phyloP scores from a whole-genome alignment of 2,329 filamentous ascomycete genomes.

The Xylaria polymorpha region DNA sequence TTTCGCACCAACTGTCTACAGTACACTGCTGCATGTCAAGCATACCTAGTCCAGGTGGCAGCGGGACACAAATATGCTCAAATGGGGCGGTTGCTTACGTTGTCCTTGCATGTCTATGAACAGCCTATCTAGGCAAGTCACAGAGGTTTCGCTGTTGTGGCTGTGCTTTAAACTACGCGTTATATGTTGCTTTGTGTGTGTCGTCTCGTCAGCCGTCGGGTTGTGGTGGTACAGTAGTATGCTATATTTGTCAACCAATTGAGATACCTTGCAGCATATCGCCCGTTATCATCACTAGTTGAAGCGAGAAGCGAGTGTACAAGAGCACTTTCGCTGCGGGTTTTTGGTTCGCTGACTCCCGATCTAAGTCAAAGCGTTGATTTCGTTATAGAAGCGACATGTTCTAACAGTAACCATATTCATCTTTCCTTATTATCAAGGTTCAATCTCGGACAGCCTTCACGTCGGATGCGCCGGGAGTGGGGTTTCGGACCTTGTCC shows the following conservation, averaged over 20 bases:
- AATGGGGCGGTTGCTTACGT: slow-evolving; percentile 14
- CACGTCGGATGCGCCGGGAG: slow-evolving; percentile 18
- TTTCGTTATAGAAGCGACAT: background rate
- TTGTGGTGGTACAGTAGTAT: slow-evolving; percentile 12
- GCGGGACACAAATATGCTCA: slow-evolving; percentile 3
- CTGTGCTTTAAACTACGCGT: slow-evolving; percentile 22
- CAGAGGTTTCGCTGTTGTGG: slow-evolving; percentile 19
- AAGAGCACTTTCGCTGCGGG: background rate
- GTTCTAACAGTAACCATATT: background rate
- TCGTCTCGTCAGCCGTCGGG: slow-evolving; percentile 11
- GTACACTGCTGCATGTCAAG: background rate
- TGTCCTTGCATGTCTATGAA: slow-evolving; percentile 10
- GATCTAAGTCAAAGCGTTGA: background rate
- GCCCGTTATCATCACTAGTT: background rate
- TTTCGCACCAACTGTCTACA: background rate
- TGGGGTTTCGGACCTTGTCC: slow-evolving; percentile 18
- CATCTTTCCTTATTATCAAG: background rate
- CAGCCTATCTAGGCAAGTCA: slow-evolving; percentile 30
- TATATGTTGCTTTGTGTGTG: slow-evolving; percentile 7
- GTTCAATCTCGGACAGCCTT: slow-evolving; percentile 1
- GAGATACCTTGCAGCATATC: background rate
- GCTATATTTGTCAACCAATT: slow-evolving; percentile 33
- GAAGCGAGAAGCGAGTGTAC: background rate
- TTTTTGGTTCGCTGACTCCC: background rate
- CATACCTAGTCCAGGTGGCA: slow-evolving; percentile 6